Conservation (phyloP, 2,329 filamentous ascomycete species). For the Coniochaeta sp. region DNA sequence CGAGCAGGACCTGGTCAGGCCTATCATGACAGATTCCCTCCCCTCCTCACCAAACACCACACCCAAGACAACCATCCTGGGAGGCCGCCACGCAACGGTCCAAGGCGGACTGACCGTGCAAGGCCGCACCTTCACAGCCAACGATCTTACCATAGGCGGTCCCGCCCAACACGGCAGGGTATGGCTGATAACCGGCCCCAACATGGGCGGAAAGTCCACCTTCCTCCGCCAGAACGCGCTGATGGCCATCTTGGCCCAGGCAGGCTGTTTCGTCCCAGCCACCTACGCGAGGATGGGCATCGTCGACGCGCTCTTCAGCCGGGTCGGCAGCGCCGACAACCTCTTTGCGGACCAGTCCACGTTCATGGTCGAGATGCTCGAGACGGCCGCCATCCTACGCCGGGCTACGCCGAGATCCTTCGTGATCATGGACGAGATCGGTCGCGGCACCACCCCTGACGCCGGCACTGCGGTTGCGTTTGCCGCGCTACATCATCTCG, state of each 20-base stretch:
- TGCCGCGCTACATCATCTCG: conserved; percentile 78
- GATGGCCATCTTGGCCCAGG: conserved; percentile 87
- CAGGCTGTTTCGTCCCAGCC: conserved; percentile 88
- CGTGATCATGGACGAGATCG: conserved; percentile 98
- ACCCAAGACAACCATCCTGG: conserved; percentile 63
- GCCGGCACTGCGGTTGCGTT: conserved; percentile 88
- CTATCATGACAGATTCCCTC: conserved; percentile 52
- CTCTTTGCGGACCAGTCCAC: conserved; percentile 93
- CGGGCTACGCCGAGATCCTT: conserved; percentile 78
- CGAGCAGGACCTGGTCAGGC: conserved; percentile 67
- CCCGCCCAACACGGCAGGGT: conserved; percentile 56
- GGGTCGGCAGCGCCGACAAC: conserved; percentile 89
- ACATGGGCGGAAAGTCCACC: conserved; percentile 97
- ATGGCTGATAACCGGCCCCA: conserved; percentile 73
- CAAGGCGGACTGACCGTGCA: conserved; percentile 53
- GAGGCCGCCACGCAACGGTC: conserved; percentile 87
- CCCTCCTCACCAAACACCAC: conserved; percentile 38
- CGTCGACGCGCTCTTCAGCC: conserved; percentile 93
- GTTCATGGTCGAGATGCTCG: conserved; percentile 99
- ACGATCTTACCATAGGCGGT: conserved; percentile 64
- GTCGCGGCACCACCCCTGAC: conserved; percentile 85
- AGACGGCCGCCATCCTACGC: conserved; percentile 84
- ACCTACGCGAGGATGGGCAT: conserved; percentile 78
- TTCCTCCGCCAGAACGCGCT: conserved; percentile 94
- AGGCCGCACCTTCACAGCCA: conserved; percentile 57